Percentiles rank a stretch among this genome's conserved stretches.
phyloP scores from a whole-genome alignment of 2,329 filamentous ascomycete species.

The Lasiodiplodia theobromae region DNA sequence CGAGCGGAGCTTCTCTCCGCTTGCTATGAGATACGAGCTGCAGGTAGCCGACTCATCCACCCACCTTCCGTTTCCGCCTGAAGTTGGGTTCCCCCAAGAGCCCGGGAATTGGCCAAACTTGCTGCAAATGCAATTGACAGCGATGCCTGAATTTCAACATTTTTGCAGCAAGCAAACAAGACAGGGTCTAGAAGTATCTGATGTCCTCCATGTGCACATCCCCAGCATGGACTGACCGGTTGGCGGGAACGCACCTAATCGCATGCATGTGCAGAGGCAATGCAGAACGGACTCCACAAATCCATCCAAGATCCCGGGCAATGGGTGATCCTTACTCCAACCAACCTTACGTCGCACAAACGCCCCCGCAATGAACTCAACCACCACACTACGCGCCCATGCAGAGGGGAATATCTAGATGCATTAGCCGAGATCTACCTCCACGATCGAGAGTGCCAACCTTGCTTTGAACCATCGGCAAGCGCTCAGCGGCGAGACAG shows the following conservation, averaged over 20 bases:
- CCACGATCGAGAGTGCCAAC: no score
- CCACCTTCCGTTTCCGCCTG: not conserved
- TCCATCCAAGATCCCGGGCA: not conserved
- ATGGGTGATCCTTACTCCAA: not conserved
- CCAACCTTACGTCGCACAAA: not conserved
- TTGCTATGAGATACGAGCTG: not conserved
- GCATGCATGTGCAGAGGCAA: not conserved
- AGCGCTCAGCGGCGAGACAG: not conserved
- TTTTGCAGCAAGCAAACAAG: no score
- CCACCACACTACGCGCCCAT: not conserved
- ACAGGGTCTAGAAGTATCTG: no score
- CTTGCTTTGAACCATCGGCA: not conserved
- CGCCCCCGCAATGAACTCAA: not conserved
- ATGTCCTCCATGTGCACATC: no score
- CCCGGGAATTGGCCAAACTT: no score
- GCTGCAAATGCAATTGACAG: not conserved
- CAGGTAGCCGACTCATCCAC: not conserved
- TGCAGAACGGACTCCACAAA: not conserved
- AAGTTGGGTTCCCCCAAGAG: not conserved
- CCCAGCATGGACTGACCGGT: no score
- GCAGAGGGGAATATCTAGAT: conserved; percentile 1
- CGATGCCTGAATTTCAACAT: no score
- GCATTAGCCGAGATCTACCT: not conserved
- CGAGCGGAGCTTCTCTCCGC: not conserved
- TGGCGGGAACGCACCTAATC: not conserved